These are phyloP conservation scores for Fusarium fujikuroi DNA, from an alignment of 2,329 filamentous ascomycete genomes.

Conservation along the genomic window DNA sequence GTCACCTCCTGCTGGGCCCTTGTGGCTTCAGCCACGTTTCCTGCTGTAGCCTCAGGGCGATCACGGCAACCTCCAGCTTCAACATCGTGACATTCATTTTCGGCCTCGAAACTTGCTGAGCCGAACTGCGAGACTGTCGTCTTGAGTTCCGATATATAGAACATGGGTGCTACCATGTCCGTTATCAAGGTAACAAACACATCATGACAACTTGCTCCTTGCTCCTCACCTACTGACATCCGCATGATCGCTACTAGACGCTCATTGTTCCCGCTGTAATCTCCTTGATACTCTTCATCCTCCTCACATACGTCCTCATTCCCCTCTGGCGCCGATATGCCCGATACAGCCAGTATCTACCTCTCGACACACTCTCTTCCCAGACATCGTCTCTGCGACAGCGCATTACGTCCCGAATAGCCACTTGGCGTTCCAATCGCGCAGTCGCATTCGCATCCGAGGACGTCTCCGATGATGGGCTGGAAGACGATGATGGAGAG, in stretches of 20 bases:
- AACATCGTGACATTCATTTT: constrained; percentile 22
- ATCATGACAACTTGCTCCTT: constrained; percentile 17
- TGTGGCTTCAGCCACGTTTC: constrained; percentile 33
- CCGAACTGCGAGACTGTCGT: neutral
- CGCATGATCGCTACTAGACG: constrained; percentile 60
- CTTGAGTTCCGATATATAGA: constrained; percentile 2
- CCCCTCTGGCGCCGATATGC: constrained; percentile 77
- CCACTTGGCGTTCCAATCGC: constrained; percentile 58
- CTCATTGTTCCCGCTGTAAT: constrained; percentile 76
- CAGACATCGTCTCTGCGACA: constrained; percentile 66
- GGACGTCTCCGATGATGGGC: constrained; percentile 59
- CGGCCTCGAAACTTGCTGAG: neutral
- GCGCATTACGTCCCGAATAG: constrained; percentile 53
- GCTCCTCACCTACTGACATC: constrained; percentile 22
- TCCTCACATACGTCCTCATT: constrained; percentile 71
- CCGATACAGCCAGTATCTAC: constrained; percentile 79
- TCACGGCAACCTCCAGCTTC: constrained; percentile 15
- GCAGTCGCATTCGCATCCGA: constrained; percentile 56
- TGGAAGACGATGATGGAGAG: constrained; percentile 70
- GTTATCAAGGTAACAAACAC: constrained; percentile 49
- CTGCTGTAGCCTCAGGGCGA: constrained; percentile 19
- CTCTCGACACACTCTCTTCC: constrained; percentile 70
- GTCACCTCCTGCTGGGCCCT: constrained; percentile 23
- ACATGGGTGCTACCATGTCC: constrained; percentile 49
- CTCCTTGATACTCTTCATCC: constrained; percentile 74